Base-by-base conservation (phyloP, 768 basidiomycete species). In the Lactarius vividus region DNA sequence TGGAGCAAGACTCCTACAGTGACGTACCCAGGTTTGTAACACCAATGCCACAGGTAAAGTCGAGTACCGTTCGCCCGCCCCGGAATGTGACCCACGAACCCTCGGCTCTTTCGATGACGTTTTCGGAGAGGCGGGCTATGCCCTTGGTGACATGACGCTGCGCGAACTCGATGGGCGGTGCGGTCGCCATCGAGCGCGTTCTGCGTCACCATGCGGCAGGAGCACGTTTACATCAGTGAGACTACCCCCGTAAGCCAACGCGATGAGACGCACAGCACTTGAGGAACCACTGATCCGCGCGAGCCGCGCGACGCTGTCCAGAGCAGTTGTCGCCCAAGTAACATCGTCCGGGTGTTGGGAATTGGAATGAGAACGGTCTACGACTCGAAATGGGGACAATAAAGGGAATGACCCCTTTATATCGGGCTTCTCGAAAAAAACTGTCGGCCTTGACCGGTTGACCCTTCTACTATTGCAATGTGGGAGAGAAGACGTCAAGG, bases 11-110 rank as follows among this genome's bases (percentile, higher is more conserved):
- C 29, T 5, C 4, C 7, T 6, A 9, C 9, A 18, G 31, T 15
- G 20, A 60, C 64, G 20, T 29, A 69, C 69, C 69, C 26, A 70
- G 28, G 49, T 70, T 70, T 9, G 68, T 70, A 16, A 70, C 69
- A 4, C 69, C 69, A 9, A 70, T 70, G 11, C 69, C 69, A 29
- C 58, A 61, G 29, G 69, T 69, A 60, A 70, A 70, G 56, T 70
- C 69, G 15, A 70, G 69, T n/a, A 65, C 15, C 31, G 10, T 52
- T 33, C 61, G 63, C n/a, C 69, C 69, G 33, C 69, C 63, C 11
- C n/a, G 55, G 53, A 66, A 65, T 33, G 64, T 70, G 23, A 70
- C 68, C 69, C 67, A 70, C 1, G 68, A 66, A 23, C 69, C 69
- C 46, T 69, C 54, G 13, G 58, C 69, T 8, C 39, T 58, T 40